Conservation (phyloP, 2,329 filamentous ascomycete genomes). For the Aspergillus brunneoviolaceus region DNA sequence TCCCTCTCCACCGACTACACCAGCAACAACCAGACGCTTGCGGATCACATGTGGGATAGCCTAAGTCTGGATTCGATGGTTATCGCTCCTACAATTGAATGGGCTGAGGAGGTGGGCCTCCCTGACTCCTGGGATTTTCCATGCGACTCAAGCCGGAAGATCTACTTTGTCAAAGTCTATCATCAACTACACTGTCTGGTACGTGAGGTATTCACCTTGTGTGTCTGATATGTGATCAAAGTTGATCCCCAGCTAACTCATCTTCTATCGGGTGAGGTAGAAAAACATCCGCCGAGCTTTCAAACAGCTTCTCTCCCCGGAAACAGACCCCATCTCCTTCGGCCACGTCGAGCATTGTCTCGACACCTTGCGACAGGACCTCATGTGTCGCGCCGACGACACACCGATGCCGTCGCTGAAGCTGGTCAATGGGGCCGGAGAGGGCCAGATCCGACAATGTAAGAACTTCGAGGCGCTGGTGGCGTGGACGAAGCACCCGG, state of each 20-base stretch:
- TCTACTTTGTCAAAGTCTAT: slow-evolving; percentile 10
- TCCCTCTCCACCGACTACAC: slow-evolving; percentile 4
- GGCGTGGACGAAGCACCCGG: slow-evolving; percentile 5
- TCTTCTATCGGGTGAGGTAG: background rate
- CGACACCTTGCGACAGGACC: slow-evolving; percentile 6
- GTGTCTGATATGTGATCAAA: too few relatives aligned
- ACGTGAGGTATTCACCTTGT: background rate
- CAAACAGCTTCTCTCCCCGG: background rate
- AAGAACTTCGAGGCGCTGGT: slow-evolving; percentile 5
- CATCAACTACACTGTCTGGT: slow-evolving; percentile 11
- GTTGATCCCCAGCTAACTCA: too few relatives aligned
- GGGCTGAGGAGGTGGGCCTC: slow-evolving; percentile 2
- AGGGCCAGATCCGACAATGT: slow-evolving; percentile 6
- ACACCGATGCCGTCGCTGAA: slow-evolving; percentile 7
- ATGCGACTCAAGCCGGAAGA: slow-evolving; percentile 4
- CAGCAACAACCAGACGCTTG: slow-evolving; percentile 2
- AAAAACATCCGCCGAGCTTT: slow-evolving; percentile 1
- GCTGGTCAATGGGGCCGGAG: slow-evolving; percentile 2
- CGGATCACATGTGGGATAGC: slow-evolving; percentile 6
- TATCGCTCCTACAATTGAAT: slow-evolving; percentile 4
- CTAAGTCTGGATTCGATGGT: slow-evolving; percentile 4
- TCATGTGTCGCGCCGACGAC: slow-evolving; percentile 8
- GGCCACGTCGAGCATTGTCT: slow-evolving; percentile 9
- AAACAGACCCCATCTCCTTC: background rate
- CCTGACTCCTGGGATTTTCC: slow-evolving; percentile 5